Conservation (phyloP, 2,329 filamentous ascomycete genomes). For the Penicillium sp. region DNA sequence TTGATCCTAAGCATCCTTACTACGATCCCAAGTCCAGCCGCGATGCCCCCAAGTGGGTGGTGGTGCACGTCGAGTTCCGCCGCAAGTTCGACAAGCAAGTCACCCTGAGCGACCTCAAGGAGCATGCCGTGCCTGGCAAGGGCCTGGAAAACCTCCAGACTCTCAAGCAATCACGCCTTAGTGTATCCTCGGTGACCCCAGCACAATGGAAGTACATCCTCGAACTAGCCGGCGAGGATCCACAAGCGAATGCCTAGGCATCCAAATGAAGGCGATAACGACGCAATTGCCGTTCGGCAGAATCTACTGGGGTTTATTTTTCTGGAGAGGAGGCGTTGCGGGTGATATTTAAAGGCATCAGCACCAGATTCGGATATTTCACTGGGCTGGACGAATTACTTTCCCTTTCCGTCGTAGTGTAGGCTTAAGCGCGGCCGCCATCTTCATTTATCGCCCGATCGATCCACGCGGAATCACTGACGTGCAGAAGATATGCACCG, state of each 20-base stretch:
- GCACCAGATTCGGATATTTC: neutral
- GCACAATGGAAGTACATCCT: conserved; percentile 56
- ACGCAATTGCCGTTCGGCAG: neutral
- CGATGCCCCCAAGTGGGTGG: conserved; percentile 77
- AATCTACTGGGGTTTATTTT: neutral
- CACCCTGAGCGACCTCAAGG: conserved; percentile 71
- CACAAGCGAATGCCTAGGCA: conserved; percentile 21
- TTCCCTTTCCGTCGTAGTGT: conserved; percentile 5
- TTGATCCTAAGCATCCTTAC: conserved; percentile 74
- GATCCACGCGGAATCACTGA: neutral
- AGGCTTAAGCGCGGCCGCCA: neutral
- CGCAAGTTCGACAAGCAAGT: conserved; percentile 77
- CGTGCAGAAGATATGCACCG: neutral
- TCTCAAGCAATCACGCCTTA: conserved; percentile 78
- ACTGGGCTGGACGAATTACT: neutral
- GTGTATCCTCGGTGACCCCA: conserved; percentile 63
- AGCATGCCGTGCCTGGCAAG: conserved; percentile 59
- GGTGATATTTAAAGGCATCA: neutral
- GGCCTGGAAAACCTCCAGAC: conserved; percentile 77
- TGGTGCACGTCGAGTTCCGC: conserved; percentile 86
- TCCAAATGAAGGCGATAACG: neutral
- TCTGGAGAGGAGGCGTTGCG: neutral
- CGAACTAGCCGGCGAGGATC: conserved; percentile 43
- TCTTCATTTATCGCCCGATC: neutral
- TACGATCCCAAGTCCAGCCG: conserved; percentile 77